Evolutionary conservation across 2,329 filamentous ascomycete genomes (phyloP), one percentile per base, ranked within the genome.

Genomic region (Aspergillus tubingensis): DNA sequence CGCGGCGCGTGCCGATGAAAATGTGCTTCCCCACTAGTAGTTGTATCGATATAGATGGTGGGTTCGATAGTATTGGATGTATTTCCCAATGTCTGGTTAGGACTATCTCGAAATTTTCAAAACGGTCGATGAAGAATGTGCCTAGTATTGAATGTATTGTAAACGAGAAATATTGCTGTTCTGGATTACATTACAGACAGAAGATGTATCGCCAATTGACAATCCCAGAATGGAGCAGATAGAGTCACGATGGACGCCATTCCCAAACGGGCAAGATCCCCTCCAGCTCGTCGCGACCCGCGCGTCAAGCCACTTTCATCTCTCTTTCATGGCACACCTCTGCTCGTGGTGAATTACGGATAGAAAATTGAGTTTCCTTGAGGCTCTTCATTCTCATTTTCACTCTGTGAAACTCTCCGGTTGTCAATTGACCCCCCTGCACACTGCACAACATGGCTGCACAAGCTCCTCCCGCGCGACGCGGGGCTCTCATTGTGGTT

Each of bases 401-500:
- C 41, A 19, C 17, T 17, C n/a, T 21, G 27, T 44, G 17, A 21
- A 21, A 21, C 17, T 19, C 17, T 5, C 38, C 38, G 8, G 15
- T 17, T 11, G 11, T n/a, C 27, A 43, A 10, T 32, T 48, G 13
- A 15, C 19, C 36, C 47, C 44, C 8, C 21, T 36, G 32, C 32
- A 36, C 32, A 36, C 32, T 36, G 5, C 39, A 47, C 43, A 59
- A 15, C 54, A 69, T 70, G 69, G 27, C 60, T 15, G 48, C 59
- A 47, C 41, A 59, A 19, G 54, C 54, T 66, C 67, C 70, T 54
- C 50, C 54, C 47, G 36, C 41, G 21, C 44, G 57, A 54, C 83
- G 89, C 50, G 92, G 92, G 50, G 86, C 88, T 11, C 85, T 97
- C 32, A 85, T 96, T 56, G 90, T 94, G 4, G 86, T 96, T 58